Conservation (phyloP, 257 asterid species). For the Penstemon barbatus region DNA sequence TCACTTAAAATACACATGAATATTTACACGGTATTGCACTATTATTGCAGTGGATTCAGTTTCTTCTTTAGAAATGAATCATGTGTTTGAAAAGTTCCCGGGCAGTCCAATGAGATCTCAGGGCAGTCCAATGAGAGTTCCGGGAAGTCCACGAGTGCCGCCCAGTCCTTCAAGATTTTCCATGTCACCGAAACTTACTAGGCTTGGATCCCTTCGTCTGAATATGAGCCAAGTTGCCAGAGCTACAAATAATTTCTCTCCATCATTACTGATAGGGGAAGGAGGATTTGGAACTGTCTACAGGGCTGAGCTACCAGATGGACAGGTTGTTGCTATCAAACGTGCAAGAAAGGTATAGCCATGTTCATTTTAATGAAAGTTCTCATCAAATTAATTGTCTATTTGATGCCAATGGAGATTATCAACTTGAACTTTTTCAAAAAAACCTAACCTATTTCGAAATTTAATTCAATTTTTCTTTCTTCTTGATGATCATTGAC, state of each 20-base stretch:
- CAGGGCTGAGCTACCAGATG: constrained; percentile 83
- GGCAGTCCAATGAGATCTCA: constrained; percentile 66
- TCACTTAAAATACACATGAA: constrained; percentile 2
- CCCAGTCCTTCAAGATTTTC: constrained; percentile 96
- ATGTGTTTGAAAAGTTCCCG: constrained; percentile 47
- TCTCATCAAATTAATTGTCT: background rate
- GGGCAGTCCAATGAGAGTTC: constrained; percentile 65
- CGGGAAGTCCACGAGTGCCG: constrained; percentile 79
- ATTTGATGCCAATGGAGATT: constrained; percentile 7
- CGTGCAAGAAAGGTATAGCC: constrained; percentile 85
- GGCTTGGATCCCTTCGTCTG: constrained; percentile 87
- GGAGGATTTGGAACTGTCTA: constrained; percentile 96
- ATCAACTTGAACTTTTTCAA: background rate
- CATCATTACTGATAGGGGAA: constrained; percentile 68
- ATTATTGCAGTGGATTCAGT: constrained; percentile 59
- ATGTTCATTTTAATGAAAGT: constrained; percentile 17
- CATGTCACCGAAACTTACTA: constrained; percentile 81
- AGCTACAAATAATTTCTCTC: constrained; percentile 80
- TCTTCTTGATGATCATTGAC: background rate
- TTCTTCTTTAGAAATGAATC: constrained; percentile 61
- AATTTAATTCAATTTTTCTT: background rate
- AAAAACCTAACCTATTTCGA: background rate
- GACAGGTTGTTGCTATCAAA: constrained; percentile 82
- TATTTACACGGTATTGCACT: constrained; percentile 25
- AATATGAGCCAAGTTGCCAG: constrained; percentile 62